Percentiles rank a stretch among this genome's conserved stretches.
Conservation (phyloP, 495 filamentous ascomycete species). For the Talaromyces ruber region DNA sequence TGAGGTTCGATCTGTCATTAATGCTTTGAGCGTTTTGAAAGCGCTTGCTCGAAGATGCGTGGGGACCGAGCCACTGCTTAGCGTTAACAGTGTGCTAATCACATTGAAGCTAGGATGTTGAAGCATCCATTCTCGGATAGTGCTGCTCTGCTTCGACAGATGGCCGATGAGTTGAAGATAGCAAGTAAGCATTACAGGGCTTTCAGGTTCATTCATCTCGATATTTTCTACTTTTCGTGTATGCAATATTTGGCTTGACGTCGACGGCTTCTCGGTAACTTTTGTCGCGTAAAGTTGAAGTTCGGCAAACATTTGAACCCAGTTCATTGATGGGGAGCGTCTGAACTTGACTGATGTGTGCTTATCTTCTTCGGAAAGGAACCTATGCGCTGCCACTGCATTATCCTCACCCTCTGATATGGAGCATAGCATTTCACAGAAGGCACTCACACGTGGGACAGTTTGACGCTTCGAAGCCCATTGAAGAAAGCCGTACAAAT, state of each 20-base stretch:
- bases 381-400: conserved; percentile 73
- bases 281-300: conserved; percentile 64
- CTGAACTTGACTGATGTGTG: conserved; percentile 66
- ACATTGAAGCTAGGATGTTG: conserved; percentile 54
- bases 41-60: conserved; percentile 67
- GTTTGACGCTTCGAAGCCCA: conserved; percentile 92
- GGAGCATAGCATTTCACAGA: conserved; percentile 88
- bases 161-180: conserved; percentile 83
- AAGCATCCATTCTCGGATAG: conserved; percentile 61
- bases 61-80: conserved; percentile 61
- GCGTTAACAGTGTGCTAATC: conserved; percentile 54
- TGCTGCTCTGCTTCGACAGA: conserved; percentile 56
- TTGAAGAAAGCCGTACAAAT: conserved; percentile 84
- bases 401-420: conserved; percentile 73
- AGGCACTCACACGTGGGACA: conserved; percentile 85
- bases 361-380: conserved; percentile 78
- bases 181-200: conserved; percentile 83
- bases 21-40: conserved; percentile 58
- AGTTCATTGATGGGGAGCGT: conserved; percentile 72
- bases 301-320: conserved; percentile 88
- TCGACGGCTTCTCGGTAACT: conserved; percentile 54
- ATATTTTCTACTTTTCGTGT: conserved; percentile 57
- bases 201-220: conserved; percentile 70
- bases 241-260: conserved; percentile 48
- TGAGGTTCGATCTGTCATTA: conserved; percentile 57